A percentile compares a stretch with the other conserved stretches of the same genome.
phyloP scores from a whole-genome alignment of 352 stramenopile species.

The Globisporangium irregulare region DNA sequence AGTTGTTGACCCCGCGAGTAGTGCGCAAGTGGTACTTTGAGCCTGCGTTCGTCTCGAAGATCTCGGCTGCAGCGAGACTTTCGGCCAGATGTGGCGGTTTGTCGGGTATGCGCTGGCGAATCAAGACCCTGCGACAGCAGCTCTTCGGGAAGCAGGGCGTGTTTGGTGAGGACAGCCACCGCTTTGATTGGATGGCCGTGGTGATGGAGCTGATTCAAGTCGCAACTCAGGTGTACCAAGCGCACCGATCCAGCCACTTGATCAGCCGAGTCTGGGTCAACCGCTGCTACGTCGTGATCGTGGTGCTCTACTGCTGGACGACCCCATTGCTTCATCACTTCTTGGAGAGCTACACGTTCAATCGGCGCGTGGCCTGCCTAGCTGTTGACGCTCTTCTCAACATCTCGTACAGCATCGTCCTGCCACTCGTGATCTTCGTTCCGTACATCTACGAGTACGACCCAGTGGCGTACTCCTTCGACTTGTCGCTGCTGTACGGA shows the following conservation, averaged over 20 bases:
- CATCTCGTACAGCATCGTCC: conserved; percentile 20
- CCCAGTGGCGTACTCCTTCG: conserved; percentile 29
- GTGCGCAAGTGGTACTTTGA: neutral
- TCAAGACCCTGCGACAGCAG: neutral
- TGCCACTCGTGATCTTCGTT: conserved; percentile 34
- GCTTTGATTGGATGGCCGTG: neutral
- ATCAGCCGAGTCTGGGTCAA: conserved; percentile 24
- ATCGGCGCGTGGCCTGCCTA: conserved; percentile 10
- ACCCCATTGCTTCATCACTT: conserved; percentile 21
- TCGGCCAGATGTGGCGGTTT: neutral
- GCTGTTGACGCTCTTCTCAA: conserved; percentile 20
- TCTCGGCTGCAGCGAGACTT: neutral
- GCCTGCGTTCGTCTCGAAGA: neutral
- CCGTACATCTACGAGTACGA: conserved; percentile 34
- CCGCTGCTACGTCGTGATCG: conserved; percentile 17
- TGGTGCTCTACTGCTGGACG: conserved; percentile 26
- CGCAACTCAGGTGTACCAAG: conserved; percentile 14
- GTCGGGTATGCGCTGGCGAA: neutral
- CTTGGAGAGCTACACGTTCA: conserved; percentile 2
- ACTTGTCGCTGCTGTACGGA: conserved; percentile 31
- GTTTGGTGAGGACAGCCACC: neutral
- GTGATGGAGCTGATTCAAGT: conserved; percentile 11
- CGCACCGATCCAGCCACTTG: conserved; percentile 13
- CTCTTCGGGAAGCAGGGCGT: neutral
- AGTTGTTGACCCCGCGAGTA: neutral